These are phyloP conservation scores for Beta corolliflora DNA, from an alignment of 179 eudicot species.

Conservation along the genomic window DNA sequence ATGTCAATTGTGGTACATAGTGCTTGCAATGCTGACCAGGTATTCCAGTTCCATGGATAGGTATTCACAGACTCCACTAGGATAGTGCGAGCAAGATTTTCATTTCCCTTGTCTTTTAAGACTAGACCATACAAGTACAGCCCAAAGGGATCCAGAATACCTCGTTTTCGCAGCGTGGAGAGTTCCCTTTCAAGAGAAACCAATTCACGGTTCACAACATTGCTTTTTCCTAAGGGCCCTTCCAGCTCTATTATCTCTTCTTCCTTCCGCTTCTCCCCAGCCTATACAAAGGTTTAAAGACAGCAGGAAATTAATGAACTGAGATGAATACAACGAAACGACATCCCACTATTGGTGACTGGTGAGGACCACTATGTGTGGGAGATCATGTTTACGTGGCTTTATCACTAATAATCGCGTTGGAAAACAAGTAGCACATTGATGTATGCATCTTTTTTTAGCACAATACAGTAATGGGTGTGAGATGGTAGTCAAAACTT, in stretches of 20 bases:
- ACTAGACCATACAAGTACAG: conserved; percentile 88
- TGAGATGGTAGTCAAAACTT: not conserved
- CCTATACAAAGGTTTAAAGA: conserved; percentile 44
- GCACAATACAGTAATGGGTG: not conserved
- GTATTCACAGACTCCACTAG: conserved; percentile 85
- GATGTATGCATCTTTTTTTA: conserved; percentile 2
- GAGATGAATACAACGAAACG: not conserved
- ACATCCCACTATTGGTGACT: not conserved
- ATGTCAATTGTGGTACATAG: conserved; percentile 70
- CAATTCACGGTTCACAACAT: conserved; percentile 69
- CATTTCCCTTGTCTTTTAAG: conserved; percentile 82
- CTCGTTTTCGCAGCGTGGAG: conserved; percentile 59
- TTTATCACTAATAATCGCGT: not conserved
- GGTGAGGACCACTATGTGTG: not conserved
- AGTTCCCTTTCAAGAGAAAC: conserved; percentile 83
- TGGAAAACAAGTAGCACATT: not conserved
- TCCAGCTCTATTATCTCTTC: conserved; percentile 93
- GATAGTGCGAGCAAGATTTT: conserved; percentile 67
- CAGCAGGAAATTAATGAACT: conserved; percentile 5
- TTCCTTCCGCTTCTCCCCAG: conserved; percentile 98
- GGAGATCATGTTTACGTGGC: not conserved
- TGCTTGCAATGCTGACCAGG: conserved; percentile 85
- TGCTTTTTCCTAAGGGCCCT: conserved; percentile 85
- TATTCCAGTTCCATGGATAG: conserved; percentile 98
- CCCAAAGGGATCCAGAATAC: conserved; percentile 75